phyloP scores from a whole-genome alignment of 2,329 filamentous ascomycete species.

The Volutella citrinella region DNA sequence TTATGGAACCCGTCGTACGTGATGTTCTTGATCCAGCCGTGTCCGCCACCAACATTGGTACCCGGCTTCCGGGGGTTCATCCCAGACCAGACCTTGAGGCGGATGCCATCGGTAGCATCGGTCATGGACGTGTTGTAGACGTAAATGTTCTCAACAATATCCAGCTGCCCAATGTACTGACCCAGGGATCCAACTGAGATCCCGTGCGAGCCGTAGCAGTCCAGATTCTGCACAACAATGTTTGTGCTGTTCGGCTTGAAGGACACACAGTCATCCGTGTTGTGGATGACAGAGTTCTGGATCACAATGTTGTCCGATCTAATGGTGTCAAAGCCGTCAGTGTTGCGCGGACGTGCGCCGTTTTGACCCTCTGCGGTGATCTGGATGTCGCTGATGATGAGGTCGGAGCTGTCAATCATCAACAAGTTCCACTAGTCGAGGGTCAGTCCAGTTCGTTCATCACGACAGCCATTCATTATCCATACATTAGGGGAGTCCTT shows the following conservation, averaged over 20 bases:
- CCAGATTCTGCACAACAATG: constrained; percentile 62
- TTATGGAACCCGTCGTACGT: constrained; percentile 62
- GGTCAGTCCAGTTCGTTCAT: too few species aligned
- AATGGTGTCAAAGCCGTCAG: constrained; percentile 63
- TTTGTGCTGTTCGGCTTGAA: constrained; percentile 72
- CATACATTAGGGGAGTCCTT: constrained; percentile 45
- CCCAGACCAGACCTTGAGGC: constrained; percentile 72
- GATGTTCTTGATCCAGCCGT: constrained; percentile 58
- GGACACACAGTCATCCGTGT: constrained; percentile 56
- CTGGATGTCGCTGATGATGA: constrained; percentile 61
- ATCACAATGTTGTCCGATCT: constrained; percentile 61
- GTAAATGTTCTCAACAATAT: constrained; percentile 65
- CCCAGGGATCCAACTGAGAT: constrained; percentile 70
- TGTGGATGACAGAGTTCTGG: constrained; percentile 56
- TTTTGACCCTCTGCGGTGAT: constrained; percentile 55
- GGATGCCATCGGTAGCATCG: constrained; percentile 60
- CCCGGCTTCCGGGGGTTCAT: constrained; percentile 30
- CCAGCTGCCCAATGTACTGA: constrained; percentile 59
- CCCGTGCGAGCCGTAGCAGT: constrained; percentile 67
- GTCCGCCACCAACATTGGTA: constrained; percentile 53
- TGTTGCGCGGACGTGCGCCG: constrained; percentile 56
- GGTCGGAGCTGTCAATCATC: constrained; percentile 60
- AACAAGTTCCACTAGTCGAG: constrained; percentile 48
- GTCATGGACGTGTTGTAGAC: constrained; percentile 57
- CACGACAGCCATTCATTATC: neutral